Evolutionary conservation across 352 stramenopile genomes (phyloP).

Genomic region (Pythium rishiriense): DNA sequence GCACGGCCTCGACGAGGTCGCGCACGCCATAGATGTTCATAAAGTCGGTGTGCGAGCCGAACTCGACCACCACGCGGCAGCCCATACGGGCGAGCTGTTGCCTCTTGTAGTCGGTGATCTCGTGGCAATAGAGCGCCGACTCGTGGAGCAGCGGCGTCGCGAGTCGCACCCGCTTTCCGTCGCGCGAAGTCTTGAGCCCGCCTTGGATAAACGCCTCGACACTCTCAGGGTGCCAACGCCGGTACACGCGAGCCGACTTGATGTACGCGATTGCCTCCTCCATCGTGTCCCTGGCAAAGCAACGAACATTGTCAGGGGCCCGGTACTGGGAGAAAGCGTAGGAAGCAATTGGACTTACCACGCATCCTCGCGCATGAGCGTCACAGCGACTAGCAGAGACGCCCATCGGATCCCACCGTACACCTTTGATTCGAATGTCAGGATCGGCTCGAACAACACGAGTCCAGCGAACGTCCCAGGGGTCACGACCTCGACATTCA

Average conservation of each 20-base stretch:
- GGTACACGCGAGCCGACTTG: constrained; percentile 6
- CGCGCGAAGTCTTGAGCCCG: not conserved
- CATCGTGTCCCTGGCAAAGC: constrained; percentile 14
- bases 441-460: constrained; percentile 4
- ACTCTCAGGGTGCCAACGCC: constrained; percentile 10
- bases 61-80: constrained; percentile 12
- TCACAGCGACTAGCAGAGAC: not conserved
- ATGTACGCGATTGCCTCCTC: constrained; percentile 7
- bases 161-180: not conserved
- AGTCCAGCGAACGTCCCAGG: constrained; percentile 5
- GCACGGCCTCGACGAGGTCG: not conserved
- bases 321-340: no score
- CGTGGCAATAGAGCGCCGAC: constrained; percentile 17
- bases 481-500: constrained; percentile 1
- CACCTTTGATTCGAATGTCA: not conserved
- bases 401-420: not conserved
- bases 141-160: constrained; percentile 20
- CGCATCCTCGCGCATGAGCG: constrained; percentile 1
- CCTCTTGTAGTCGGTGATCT: constrained; percentile 6
- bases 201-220: constrained; percentile 8
- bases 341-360: constrained; percentile 10
- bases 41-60: constrained; percentile 3
- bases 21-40: not conserved
- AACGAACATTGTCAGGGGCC: not conserved
- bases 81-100: not conserved